Evolutionary conservation across 2,329 filamentous ascomycete species (phyloP).

Genomic region (Phyllosticta capitalensis): DNA sequence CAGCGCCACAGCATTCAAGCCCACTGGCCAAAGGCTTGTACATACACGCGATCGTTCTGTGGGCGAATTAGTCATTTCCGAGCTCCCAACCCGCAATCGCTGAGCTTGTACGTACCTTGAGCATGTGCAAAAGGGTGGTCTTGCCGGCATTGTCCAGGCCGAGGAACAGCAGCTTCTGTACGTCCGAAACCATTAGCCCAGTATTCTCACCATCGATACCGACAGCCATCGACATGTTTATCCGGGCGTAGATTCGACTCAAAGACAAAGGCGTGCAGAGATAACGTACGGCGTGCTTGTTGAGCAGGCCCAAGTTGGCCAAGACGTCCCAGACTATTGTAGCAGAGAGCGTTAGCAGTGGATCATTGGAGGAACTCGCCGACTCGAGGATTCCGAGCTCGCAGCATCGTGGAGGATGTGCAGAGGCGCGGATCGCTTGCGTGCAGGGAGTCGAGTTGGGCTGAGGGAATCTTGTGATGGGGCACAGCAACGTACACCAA

Average conservation of each 20-base stretch:
- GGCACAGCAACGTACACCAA: constrained; percentile 47
- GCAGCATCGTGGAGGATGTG: neutral
- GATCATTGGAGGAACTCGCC: neutral
- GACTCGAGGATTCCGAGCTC: neutral
- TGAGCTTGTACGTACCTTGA: constrained; percentile 48
- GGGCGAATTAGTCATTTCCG: neutral
- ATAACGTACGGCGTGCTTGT: constrained; percentile 64
- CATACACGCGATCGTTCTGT: constrained; percentile 62
- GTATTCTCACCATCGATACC: neutral
- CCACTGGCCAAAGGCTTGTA: neutral
- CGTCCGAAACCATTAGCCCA: neutral
- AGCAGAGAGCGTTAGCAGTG: neutral
- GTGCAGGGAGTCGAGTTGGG: neutral
- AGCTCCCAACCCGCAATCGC: neutral
- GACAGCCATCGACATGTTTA: neutral
- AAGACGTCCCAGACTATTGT: constrained; percentile 74
- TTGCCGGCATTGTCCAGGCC: constrained; percentile 92
- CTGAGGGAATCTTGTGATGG: neutral
- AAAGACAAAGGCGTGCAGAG: neutral
- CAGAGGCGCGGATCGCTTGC: neutral
- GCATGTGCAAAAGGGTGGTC: constrained; percentile 87
- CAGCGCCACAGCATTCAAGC: neutral
- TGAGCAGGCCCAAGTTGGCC: constrained; percentile 74
- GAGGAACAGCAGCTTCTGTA: constrained; percentile 50
- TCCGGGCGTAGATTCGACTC: neutral